Evolutionary conservation across 2,329 filamentous ascomycete genomes (phyloP).

Genomic region (Basipetospora chlamydospora): DNA sequence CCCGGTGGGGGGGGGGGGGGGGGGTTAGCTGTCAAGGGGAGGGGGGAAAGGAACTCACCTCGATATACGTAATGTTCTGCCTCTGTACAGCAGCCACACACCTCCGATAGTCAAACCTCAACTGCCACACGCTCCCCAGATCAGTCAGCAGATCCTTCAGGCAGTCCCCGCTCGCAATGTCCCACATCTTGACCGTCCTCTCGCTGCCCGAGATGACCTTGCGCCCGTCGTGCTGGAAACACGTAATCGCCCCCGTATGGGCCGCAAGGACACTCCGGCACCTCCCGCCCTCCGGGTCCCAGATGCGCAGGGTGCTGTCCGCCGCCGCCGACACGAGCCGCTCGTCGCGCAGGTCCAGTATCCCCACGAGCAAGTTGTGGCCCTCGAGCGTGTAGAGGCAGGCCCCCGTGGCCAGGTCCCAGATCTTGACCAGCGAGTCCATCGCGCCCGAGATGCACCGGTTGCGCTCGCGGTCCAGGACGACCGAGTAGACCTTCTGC

Average conservation of each 20-base stretch:
- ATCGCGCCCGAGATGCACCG: constrained; percentile 96
- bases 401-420: constrained; percentile 77
- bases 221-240: constrained; percentile 92
- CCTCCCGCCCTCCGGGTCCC: constrained; percentile 85
- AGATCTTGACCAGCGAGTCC: constrained; percentile 96
- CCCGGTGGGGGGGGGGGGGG: no score
- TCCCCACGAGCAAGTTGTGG: constrained; percentile 79
- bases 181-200: constrained; percentile 97
- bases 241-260: constrained; percentile 94
- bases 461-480: constrained; percentile 79
- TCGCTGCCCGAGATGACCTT: constrained; percentile 97
- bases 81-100: constrained; percentile 95
- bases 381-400: constrained; percentile 85
- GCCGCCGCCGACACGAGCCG: constrained; percentile 88
- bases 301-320: constrained; percentile 88
- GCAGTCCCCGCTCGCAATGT: constrained; percentile 81
- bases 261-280: constrained; percentile 84
- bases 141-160: constrained; percentile 87
- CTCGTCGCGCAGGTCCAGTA: constrained; percentile 79
- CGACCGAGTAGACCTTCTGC: constrained; percentile 94
- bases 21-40: no score
- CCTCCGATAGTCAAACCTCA: constrained; percentile 88
- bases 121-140: constrained; percentile 95
- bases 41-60: constrained; percentile 44
- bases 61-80: constrained; percentile 83